phyloP scores from a whole-genome alignment of 2,329 filamentous ascomycete species.

The Rasamsonia emersonii region DNA sequence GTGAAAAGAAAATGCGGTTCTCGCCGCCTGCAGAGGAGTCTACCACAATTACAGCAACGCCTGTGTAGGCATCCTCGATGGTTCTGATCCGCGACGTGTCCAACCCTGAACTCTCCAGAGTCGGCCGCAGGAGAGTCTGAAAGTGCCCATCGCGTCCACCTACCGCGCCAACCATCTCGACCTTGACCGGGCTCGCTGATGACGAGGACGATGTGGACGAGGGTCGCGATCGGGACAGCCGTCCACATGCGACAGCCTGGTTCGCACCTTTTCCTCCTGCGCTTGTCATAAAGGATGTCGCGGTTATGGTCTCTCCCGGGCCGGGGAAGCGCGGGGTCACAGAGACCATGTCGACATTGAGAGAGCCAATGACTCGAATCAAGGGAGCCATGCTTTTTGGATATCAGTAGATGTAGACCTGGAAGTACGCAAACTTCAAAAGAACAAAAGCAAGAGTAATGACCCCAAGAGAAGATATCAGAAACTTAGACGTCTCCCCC shows the following conservation, averaged over 20 bases:
- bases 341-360: constrained; percentile 91
- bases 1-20: constrained; percentile 67
- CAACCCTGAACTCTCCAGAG: constrained; percentile 54
- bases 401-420: constrained; percentile 2
- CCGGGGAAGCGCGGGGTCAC: constrained; percentile 74
- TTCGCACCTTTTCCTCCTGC: constrained; percentile 93
- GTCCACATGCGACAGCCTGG: constrained; percentile 82
- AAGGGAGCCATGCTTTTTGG: constrained; percentile 30
- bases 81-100: constrained; percentile 47
- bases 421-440: too few species aligned
- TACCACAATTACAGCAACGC: constrained; percentile 67
- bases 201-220: constrained; percentile 11
- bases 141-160: constrained; percentile 55
- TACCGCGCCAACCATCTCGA: constrained; percentile 68
- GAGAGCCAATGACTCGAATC: constrained; percentile 81
- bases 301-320: constrained; percentile 80
- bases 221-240: constrained; percentile 56
- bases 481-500: too few species aligned
- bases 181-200: constrained; percentile 27
- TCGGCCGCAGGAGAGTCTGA: constrained; percentile 49
- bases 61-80: constrained; percentile 47
- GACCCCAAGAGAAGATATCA: too few species aligned
- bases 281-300: constrained; percentile 67
- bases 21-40: constrained; percentile 60
- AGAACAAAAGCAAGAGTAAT: not conserved